These are phyloP conservation scores for Schrenkiella parvula DNA, from an alignment of 345 rosid genomes.

Conservation along the genomic window DNA sequence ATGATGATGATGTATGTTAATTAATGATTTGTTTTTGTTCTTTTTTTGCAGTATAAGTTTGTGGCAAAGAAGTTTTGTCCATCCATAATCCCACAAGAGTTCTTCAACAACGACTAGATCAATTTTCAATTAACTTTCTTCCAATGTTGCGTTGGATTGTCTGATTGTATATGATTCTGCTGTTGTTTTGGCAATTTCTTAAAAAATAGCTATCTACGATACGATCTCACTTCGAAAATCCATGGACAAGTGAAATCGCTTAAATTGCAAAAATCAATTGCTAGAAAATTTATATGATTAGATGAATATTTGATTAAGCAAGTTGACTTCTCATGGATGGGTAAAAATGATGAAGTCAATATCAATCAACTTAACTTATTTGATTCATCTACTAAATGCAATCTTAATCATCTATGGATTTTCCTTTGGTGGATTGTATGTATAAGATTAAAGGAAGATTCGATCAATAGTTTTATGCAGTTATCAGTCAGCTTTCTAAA, in stretches of 20 bases:
- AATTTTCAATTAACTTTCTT: neutral
- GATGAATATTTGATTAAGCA: neutral
- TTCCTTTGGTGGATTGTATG: neutral
- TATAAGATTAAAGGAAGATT: no score
- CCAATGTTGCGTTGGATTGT: slow-evolving; percentile 29
- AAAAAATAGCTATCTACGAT: neutral
- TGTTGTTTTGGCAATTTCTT: neutral
- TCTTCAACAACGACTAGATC: slow-evolving; percentile 40
- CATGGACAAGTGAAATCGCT: neutral
- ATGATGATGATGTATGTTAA: neutral
- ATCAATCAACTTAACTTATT: neutral
- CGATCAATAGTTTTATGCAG: no score
- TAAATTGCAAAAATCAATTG: neutral
- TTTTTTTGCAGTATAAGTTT: slow-evolving; percentile 30
- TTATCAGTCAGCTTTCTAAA: no score
- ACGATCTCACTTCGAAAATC: neutral
- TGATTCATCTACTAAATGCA: neutral
- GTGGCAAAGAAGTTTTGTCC: slow-evolving; percentile 88
- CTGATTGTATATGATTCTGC: slow-evolving; percentile 15
- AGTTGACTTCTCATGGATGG: neutral
- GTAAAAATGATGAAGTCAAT: neutral
- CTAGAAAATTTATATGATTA: neutral
- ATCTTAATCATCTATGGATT: neutral
- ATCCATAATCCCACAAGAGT: slow-evolving; percentile 62
- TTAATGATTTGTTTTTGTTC: neutral